Conservation (phyloP, 176 grass and related monocot genomes). For the Panicum miliaceum region DNA sequence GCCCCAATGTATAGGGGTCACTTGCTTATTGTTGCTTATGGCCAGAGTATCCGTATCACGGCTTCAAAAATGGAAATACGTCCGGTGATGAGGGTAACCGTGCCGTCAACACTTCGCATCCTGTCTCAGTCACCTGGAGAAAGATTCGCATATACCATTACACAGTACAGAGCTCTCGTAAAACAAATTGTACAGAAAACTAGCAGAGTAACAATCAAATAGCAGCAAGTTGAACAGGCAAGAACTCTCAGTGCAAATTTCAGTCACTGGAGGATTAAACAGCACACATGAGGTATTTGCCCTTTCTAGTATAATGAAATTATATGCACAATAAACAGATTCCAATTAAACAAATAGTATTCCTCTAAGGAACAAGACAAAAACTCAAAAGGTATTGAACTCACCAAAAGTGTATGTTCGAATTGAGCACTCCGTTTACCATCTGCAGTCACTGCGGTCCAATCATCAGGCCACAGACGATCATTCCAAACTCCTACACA, state of each 20-base stretch:
- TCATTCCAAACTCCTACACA: conserved; percentile 85
- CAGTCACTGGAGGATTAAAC: neutral
- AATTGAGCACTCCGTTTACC: conserved; percentile 98
- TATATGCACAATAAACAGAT: neutral
- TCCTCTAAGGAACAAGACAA: neutral
- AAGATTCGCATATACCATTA: neutral
- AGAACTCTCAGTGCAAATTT: conserved; percentile 4
- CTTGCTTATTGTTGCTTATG: conserved; percentile 3
- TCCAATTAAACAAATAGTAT: neutral
- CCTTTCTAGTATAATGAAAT: neutral
- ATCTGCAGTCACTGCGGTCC: conserved; percentile 93
- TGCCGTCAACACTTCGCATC: conserved; percentile 88
- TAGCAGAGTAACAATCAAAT: neutral
- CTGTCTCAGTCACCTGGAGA: conserved; percentile 84
- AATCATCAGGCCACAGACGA: conserved; percentile 89
- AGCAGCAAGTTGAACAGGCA: neutral
- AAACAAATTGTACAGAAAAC: neutral
- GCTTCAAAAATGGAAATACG: conserved; percentile 87
- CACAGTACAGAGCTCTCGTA: neutral
- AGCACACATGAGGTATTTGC: neutral
- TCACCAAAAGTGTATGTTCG: conserved; percentile 97
- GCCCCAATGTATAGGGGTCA: neutral
- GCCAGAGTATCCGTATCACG: conserved; percentile 28
- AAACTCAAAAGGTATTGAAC: conserved; percentile 38
- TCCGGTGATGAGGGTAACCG: conserved; percentile 76